These are phyloP conservation scores for Spiraea crenata DNA, from an alignment of 331 rosid species.

Conservation along the genomic window DNA sequence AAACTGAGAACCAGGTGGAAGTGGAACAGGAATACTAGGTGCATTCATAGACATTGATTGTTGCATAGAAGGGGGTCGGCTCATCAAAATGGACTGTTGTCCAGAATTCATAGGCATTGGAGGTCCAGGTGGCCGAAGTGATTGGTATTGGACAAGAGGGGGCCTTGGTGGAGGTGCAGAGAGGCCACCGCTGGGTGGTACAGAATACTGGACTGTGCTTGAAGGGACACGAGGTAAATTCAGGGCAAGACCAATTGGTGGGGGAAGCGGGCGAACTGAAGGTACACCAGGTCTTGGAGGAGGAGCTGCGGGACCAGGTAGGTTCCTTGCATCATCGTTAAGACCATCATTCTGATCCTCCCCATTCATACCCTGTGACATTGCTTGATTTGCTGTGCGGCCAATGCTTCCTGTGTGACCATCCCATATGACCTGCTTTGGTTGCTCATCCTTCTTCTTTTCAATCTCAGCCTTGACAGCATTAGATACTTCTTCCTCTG, in stretches of 20 bases:
- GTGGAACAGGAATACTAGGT: conserved; percentile 61
- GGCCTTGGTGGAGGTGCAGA: conserved; percentile 62
- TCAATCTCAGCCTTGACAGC: conserved; percentile 97
- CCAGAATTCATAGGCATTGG: conserved; percentile 61
- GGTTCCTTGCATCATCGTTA: conserved; percentile 54
- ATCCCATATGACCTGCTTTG: conserved; percentile 98
- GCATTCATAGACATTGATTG: conserved; percentile 53
- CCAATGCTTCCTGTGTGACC: conserved; percentile 97
- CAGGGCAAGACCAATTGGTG: conserved; percentile 83
- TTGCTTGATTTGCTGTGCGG: conserved; percentile 86
- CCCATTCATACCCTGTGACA: conserved; percentile 69
- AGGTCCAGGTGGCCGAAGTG: conserved; percentile 60
- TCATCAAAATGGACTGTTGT: conserved; percentile 54
- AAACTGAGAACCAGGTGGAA: conserved; percentile 85
- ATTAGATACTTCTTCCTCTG: conserved; percentile 93
- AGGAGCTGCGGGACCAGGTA: conserved; percentile 87
- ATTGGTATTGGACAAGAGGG: conserved; percentile 48
- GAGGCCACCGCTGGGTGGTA: conserved; percentile 47
- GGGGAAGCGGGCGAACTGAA: conserved; percentile 80
- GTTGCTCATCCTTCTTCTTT: conserved; percentile 89
- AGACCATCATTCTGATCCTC: conserved; percentile 64
- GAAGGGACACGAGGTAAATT: conserved; percentile 74
- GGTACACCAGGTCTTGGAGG: conserved; percentile 90
- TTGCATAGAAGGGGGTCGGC: conserved; percentile 60
- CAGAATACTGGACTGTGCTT: conserved; percentile 55